A percentile compares a stretch with the other conserved stretches of the same genome.
Conservation (phyloP, 768 basidiomycete species). For the Amanita brunnescens region DNA sequence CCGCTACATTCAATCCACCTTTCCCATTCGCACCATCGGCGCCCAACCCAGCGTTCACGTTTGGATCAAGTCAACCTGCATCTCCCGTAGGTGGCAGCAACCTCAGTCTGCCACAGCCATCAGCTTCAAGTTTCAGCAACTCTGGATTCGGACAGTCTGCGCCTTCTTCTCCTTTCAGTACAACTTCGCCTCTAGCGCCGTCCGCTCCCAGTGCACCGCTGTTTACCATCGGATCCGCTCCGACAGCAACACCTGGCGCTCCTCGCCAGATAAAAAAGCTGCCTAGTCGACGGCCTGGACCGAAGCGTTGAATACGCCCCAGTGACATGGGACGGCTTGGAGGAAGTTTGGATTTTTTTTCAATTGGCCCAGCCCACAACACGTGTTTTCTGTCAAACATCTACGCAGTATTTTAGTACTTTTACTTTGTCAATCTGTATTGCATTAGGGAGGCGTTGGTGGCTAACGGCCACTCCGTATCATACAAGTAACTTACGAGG, state of each 20-base stretch:
- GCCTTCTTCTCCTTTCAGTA: conserved; percentile 38
- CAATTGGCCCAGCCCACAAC: neutral
- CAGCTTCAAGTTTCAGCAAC: conserved; percentile 32
- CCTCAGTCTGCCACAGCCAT: conserved; percentile 28
- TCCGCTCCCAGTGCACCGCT: conserved; percentile 31
- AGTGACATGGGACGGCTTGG: neutral
- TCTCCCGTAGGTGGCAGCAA: conserved; percentile 41
- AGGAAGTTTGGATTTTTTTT: neutral
- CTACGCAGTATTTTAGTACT: conserved; percentile 8
- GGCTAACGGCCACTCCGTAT: conserved; percentile 17
- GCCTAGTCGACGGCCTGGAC: conserved; percentile 36
- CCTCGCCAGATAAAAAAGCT: conserved; percentile 45
- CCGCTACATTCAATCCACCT: conserved; percentile 30
- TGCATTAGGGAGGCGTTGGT: conserved; percentile 10
- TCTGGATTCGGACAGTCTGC: conserved; percentile 28
- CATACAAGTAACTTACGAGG: conserved; percentile 14
- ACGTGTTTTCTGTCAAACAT: neutral
- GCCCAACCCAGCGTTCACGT: conserved; percentile 35
- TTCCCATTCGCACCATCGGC: conserved; percentile 40
- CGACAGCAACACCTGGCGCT: conserved; percentile 27
- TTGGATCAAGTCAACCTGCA: conserved; percentile 50
- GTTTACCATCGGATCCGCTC: conserved; percentile 56
- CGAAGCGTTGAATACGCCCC: conserved; percentile 24
- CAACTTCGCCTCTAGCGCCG: conserved; percentile 25
- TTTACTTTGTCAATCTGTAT: conserved; percentile 10